Base-by-base conservation (phyloP, 2,329 filamentous ascomycete genomes). In the Pezicula radicicola region DNA sequence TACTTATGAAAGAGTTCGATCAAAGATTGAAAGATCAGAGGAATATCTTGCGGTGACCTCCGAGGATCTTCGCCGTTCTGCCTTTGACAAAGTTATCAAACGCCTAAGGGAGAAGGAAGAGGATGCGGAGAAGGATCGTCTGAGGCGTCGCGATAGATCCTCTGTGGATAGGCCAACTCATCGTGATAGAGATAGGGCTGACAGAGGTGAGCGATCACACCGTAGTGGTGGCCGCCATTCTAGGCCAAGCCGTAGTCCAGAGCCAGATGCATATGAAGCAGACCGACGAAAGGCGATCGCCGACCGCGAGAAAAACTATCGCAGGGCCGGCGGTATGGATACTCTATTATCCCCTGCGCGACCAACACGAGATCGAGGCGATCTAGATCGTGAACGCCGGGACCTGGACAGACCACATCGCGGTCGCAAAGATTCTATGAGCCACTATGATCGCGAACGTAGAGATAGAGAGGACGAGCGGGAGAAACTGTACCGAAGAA, bases 221-320 rank as follows among this genome's bases (percentile, higher is more conserved):
- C 81, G 83, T 59, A 74, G 75, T 65, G 74, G 75, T 61, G 76
- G 73, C 60, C 80, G 81, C 63, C 72, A 76, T 64, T 72, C 73
- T 60, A 77, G 89, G 62, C 82, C 83, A 62, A 95, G 89, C 66
- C 90, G 91, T 63, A 92, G 88, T 62, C 92, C 91, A n/a, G 94
- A 97, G 70, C 83, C 84, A 53, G 92, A 99, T 72, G 84, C 90
- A 18, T 99, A 99, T 70, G 94, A 97, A 71, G 94, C 92, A 54
- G 94, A 99, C 68, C 85, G 94, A 59, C 88, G 91, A 64, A 94
- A 93, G 70, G 93, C 93, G 41, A 92, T 94, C 66, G 91, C 92
- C 52, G 92, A 96, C 67, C 87, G 95, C 45, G 95, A 97, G 73
- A 88, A 92, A 59, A 92, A 95, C 63, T 95, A 96, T 72, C 86